These are phyloP conservation scores for Misopates orontium DNA, from an alignment of 257 asterid genomes.

Conservation along the genomic window DNA sequence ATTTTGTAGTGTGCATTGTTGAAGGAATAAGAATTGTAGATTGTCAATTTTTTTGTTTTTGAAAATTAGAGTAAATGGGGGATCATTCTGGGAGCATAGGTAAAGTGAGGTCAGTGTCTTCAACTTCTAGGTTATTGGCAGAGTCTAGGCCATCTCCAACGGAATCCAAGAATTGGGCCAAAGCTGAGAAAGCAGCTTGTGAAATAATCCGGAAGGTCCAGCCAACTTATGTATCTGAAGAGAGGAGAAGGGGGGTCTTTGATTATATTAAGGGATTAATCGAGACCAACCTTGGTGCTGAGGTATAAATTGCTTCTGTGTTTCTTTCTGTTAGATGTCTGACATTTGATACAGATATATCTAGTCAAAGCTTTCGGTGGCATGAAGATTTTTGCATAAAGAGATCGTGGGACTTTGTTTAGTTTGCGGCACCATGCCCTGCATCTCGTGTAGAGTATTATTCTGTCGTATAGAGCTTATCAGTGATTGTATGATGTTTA, in stretches of 20 bases:
- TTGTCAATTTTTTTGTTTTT: background rate
- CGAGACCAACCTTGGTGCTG: slow-evolving; percentile 53
- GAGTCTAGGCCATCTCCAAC: slow-evolving; percentile 39
- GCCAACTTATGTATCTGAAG: slow-evolving; percentile 72
- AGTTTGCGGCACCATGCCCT: background rate
- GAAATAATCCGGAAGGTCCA: slow-evolving; percentile 58
- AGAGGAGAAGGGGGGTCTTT: slow-evolving; percentile 62
- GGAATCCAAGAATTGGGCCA: slow-evolving; percentile 51
- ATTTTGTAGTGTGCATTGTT: slow-evolving; percentile 17
- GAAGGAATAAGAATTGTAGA: slow-evolving; percentile 15
- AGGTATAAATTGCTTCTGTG: slow-evolving; percentile 44
- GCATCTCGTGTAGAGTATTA: background rate
- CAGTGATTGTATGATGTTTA: slow-evolving; percentile 22
- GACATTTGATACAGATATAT: background rate
- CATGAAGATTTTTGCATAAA: slow-evolving; percentile 8
- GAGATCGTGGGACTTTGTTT: background rate
- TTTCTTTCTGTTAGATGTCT: background rate
- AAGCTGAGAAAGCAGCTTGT: slow-evolving; percentile 48
- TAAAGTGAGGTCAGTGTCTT: slow-evolving; percentile 20
- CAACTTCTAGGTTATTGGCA: slow-evolving; percentile 20
- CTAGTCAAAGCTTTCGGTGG: background rate
- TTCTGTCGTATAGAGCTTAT: slow-evolving; percentile 14
- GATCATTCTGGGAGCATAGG: slow-evolving; percentile 40
- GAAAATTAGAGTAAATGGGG: slow-evolving; percentile 32
- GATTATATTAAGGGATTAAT: slow-evolving; percentile 69